Evolutionary conservation across 2,329 filamentous ascomycete genomes (phyloP), one percentile per base, ranked within the genome.

Genomic region (Diaporthe capsici): DNA sequence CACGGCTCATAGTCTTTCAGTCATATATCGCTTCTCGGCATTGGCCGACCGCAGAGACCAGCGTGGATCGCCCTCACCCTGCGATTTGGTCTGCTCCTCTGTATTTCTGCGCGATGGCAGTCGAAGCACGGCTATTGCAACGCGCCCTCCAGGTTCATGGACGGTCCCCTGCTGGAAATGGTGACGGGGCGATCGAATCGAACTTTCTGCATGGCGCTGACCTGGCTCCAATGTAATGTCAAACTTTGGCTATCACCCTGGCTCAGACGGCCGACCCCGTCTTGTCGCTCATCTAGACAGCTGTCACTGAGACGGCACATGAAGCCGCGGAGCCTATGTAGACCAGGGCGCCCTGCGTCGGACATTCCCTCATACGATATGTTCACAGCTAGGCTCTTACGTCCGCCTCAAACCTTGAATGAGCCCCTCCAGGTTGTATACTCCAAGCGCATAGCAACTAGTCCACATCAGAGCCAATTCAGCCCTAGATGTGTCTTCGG

Each of bases 251-350:
- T 12, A 42, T 34, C 20, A 22, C 17, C 42, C 42, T 15, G 49
- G 57, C 34, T 67, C 20, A 67, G 61, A 65, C 63, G 63, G 63
- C 10, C 44, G 63, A 53, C 63, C 44, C 63, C 44, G 63, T 37
- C 44, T 39, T 51, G 20, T 22, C 39, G n/a, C 47, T 31, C 44
- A 25, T 53, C 4, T 53, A 28, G 65, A 53, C 65, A 68, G 65
- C 65, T 70, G 49, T 51, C 47, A 42, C 65, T 22, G 34, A 28
- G n/a, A 28, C 28, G 47, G 47, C 34, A 53, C 22, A 37, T n/a
- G n/a, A 39, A 37, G 47, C 47, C 34, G 49, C 22, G 47, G 31
- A 39, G 49, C 22, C 15, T 68, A 10, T 34, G 28, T 6, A 39
- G 47, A 39, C 65, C 65, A 55, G 34, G 65, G 20, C 49, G 49